A percentile compares a stretch with the other conserved stretches of the same genome.
These are phyloP conservation scores for Solanum corneliomulleri DNA, from an alignment of 257 asterid species.

Conservation along the genomic window DNA sequence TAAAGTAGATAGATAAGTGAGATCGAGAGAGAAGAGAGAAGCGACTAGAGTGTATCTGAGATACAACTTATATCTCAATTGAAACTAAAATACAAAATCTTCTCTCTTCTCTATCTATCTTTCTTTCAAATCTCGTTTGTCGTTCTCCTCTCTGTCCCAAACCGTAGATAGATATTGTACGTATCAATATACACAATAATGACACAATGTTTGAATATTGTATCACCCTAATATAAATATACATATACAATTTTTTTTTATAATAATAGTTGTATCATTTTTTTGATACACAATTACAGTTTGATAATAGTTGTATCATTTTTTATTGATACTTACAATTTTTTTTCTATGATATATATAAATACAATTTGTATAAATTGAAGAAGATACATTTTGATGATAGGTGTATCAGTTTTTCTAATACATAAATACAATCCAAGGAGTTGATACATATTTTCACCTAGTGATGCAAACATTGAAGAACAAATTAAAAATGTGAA, in stretches of 20 bases:
- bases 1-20: too few relatives aligned
- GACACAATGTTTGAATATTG: neutral
- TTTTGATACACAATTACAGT: neutral
- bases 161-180: neutral
- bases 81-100: neutral
- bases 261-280: too few relatives aligned
- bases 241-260: too few relatives aligned
- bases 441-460: neutral
- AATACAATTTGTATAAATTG: neutral
- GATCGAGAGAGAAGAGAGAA: too few relatives aligned
- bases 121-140: too few relatives aligned
- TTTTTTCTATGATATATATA: too few relatives aligned
- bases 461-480: neutral
- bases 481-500: too few relatives aligned
- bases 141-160: neutral
- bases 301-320: too few relatives aligned
- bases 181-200: neutral
- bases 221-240: neutral
- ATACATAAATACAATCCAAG: too few relatives aligned
- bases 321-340: neutral
- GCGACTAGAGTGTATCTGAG: neutral
- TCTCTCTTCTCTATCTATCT: neutral
- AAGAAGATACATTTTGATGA: neutral
- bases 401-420: neutral
- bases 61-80: neutral